Evolutionary conservation across 2,329 filamentous ascomycete genomes (phyloP), one percentile per base, ranked within the genome.

Genomic region (Dactylellina sp.): DNA sequence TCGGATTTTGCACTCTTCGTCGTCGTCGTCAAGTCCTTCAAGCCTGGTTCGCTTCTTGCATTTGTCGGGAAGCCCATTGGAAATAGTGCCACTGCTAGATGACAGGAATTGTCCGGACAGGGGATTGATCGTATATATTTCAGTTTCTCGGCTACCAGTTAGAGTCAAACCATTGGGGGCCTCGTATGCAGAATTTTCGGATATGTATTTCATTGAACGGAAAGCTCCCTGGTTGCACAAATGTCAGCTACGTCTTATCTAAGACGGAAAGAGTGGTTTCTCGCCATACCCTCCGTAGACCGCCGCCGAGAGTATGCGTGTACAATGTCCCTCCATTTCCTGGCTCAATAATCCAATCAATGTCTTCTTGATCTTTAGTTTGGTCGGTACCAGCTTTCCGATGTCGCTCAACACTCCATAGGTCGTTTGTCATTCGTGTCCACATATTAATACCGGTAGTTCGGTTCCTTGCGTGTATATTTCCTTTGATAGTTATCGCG

Each of bases 41-140:
- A 72, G 32, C 55, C 60, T 46, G 20, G 68, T 72, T 20, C 68
- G 52, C 44, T 65, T 72, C 14, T 65, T 65, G 42, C 68, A 72
- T n/a, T 61, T 65, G 39, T 65, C 68, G 6, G 68, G 68, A 16
- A 72, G 60, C 7, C 68, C 53, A 42, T 61, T 72, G 14, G 52
- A 47, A 25, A 72, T 44, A 12, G 32, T 46, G 18, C 68, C 68
- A 44, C 47, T 44, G 32, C 68, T 59, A 7, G 68, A 55, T 16
- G 60, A 72, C 1, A 65, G 28, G 18, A 72, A 61, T 12, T 65
- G 32, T 25, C 68, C 68, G 12, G 60, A 65, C 2, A 72, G 40
- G 7, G 68, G 68, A 56, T 72, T 65, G 35, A 72, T 65, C 3
- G 68, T 72, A 22, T 72, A 72, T n/a, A 72, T 72, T 55, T 72